phyloP scores from a whole-genome alignment of 345 rosid genomes.

The Boechera divaricarpa region DNA sequence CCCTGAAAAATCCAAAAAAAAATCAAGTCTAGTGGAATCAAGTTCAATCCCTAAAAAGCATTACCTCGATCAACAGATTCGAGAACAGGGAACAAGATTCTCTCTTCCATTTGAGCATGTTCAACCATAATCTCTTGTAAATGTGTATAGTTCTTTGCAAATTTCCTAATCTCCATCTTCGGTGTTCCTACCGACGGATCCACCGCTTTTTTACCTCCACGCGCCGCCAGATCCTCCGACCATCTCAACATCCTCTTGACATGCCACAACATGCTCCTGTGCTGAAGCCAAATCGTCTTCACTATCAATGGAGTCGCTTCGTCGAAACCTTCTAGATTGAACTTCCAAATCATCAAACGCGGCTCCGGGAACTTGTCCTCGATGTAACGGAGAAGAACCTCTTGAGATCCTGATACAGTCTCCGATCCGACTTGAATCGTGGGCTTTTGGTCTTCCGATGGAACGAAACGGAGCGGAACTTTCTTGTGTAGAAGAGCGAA shows the following conservation, averaged over 20 bases:
- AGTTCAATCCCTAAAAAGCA: not conserved
- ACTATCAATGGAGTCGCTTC: constrained; percentile 56
- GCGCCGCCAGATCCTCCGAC: constrained; percentile 66
- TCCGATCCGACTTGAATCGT: constrained; percentile 60
- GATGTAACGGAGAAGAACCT: constrained; percentile 55
- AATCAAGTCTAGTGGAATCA: too few relatives aligned
- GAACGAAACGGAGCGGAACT: constrained; percentile 50
- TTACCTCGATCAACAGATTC: constrained; percentile 71
- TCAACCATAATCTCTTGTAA: constrained; percentile 72
- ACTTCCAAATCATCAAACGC: constrained; percentile 43
- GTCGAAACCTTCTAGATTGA: constrained; percentile 42
- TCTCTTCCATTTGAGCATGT: constrained; percentile 88
- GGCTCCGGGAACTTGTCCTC: constrained; percentile 64
- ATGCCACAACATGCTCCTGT: constrained; percentile 66
- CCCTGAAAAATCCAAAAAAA: not conserved
- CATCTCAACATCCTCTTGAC: constrained; percentile 68
- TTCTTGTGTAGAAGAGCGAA: constrained; percentile 63
- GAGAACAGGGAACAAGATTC: constrained; percentile 64
- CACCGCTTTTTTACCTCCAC: constrained; percentile 56
- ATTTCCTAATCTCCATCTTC: constrained; percentile 71
- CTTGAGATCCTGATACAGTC: constrained; percentile 52
- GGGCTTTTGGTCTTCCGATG: constrained; percentile 44
- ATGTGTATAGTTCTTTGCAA: constrained; percentile 56
- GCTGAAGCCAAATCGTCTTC: constrained; percentile 57
- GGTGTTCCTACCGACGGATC: constrained; percentile 72